Conservation (phyloP, 768 basidiomycete species). For the Hypholoma fasciculare region DNA sequence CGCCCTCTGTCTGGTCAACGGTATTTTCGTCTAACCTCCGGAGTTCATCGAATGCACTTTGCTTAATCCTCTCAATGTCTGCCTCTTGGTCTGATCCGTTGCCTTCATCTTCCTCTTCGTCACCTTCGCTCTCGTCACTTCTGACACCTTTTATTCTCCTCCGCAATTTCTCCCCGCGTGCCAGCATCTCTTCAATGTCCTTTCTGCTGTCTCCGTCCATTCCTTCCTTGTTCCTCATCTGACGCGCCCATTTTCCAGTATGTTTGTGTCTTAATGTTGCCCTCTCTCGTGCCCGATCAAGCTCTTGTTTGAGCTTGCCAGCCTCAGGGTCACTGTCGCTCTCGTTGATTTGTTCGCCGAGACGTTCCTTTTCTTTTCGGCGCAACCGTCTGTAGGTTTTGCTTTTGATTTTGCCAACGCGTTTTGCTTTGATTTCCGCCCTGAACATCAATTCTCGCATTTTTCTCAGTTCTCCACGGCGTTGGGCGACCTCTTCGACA, state of each 20-base stretch:
- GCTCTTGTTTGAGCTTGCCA: slow-evolving; percentile 66
- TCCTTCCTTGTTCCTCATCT: slow-evolving; percentile 58
- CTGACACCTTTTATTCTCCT: slow-evolving; percentile 71
- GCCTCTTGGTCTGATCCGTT: slow-evolving; percentile 38
- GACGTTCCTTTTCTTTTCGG: slow-evolving; percentile 72
- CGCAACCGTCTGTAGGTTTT: slow-evolving; percentile 88
- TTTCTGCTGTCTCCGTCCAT: slow-evolving; percentile 57
- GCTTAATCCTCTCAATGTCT: slow-evolving; percentile 57
- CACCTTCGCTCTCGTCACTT: slow-evolving; percentile 55
- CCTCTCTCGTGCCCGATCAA: slow-evolving; percentile 81
- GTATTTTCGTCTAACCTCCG: slow-evolving; percentile 44
- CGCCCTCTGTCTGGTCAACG: slow-evolving; percentile 17
- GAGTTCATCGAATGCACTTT: slow-evolving; percentile 78
- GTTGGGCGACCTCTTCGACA: slow-evolving; percentile 82
- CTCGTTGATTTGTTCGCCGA: slow-evolving; percentile 52
- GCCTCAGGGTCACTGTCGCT: slow-evolving; percentile 37
- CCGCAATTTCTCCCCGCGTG: slow-evolving; percentile 75
- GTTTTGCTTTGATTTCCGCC: slow-evolving; percentile 86
- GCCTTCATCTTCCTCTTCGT: slow-evolving; percentile 46
- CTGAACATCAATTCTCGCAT: slow-evolving; percentile 95
- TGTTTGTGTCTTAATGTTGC: slow-evolving; percentile 89
- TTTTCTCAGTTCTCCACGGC: slow-evolving; percentile 78
- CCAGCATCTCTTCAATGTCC: slow-evolving; percentile 85
- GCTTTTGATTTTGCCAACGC: slow-evolving; percentile 94
- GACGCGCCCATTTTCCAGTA: slow-evolving; percentile 85